Evolutionary conservation across 1,284 basidiomycete species (phyloP), one percentile per base, ranked within the genome.

Genomic region (Ustilago lituana): DNA sequence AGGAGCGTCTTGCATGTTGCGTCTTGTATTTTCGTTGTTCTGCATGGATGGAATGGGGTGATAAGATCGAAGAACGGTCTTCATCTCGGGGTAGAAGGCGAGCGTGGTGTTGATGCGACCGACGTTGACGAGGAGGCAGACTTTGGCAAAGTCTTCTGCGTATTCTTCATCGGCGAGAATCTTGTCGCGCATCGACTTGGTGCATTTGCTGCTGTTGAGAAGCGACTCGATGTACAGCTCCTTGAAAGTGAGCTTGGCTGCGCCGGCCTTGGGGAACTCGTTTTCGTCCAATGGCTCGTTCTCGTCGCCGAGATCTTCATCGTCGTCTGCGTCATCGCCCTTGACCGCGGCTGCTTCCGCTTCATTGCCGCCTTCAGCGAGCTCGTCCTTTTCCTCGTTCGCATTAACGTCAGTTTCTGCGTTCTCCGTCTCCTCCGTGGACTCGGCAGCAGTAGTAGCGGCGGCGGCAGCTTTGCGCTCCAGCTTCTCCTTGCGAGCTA

Each of bases 51-150:
- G 91, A 11, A 93, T 86, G 8, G 91, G 90, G 77, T 92, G 91
- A 82, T 92, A 93, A 33, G 89, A 90, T 59, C 91, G 86, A 68
- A 92, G 85, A 12, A 89, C 85, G 1, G 91, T 92, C 82, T 89
- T 89, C 90, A 92, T 91, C 83, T 91, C 90, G 23, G 83, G 83
- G 56, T 83, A 84, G 73, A 84, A 94, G 57, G 93, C 93, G 87
- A 94, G 90, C 27, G 93, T 94, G 22, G 93, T 94, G 80, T 94
- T 95, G 82, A 95, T 92, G 56, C 92, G 86, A n/a, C 93, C 93
- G 45, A 94, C 89, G 76, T 95, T 95, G 46, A 93, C 91, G 40
- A 95, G 85, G 24, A 95, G 85, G 37, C 91, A 90, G 39, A 94
- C 78, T 35, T 83, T 93, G 47, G 88, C 90, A 69, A 93, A 88